These are phyloP conservation scores for Maudiozyma barnettii DNA, from an alignment of 805 yeast species.

Conservation along the genomic window DNA sequence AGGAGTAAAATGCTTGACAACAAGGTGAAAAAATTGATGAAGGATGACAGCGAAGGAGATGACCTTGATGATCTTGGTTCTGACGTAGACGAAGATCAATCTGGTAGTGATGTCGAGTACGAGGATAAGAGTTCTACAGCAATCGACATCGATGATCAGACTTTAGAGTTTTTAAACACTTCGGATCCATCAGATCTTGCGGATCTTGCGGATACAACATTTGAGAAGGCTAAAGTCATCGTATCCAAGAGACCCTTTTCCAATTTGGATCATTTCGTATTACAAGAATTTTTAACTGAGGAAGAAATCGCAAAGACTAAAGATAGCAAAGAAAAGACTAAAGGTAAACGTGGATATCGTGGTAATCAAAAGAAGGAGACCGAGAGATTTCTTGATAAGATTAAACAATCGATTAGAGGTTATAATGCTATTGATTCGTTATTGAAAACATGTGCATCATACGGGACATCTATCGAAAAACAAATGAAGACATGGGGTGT, in stretches of 20 bases:
- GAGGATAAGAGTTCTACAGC: constrained; percentile 19
- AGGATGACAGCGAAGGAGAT: constrained; percentile 13
- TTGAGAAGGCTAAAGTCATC: constrained; percentile 53
- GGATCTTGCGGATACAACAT: constrained; percentile 67
- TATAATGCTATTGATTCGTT: constrained; percentile 93
- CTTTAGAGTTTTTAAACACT: constrained; percentile 67
- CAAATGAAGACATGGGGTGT: constrained; percentile 88
- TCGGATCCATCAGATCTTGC: constrained; percentile 67
- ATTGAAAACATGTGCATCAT: constrained; percentile 69
- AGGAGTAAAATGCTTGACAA: constrained; percentile 20
- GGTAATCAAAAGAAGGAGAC: constrained; percentile 52
- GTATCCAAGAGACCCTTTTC: constrained; percentile 63
- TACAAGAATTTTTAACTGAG: constrained; percentile 39
- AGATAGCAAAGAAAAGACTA: constrained; percentile 18
- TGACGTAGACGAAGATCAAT: constrained; percentile 23
- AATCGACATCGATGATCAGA: constrained; percentile 48
- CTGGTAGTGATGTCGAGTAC: constrained; percentile 28
- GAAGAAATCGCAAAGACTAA: constrained; percentile 23
- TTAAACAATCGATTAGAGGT: constrained; percentile 66
- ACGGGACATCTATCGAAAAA: constrained; percentile 58
- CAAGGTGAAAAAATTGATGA: constrained; percentile 13
- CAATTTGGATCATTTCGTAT: constrained; percentile 49
- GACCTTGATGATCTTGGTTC: constrained; percentile 15
- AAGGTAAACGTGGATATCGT: constrained; percentile 27
- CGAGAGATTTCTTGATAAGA: constrained; percentile 60